phyloP scores from a whole-genome alignment of 23 red algal genomes.

The Chondrus crispus region DNA sequence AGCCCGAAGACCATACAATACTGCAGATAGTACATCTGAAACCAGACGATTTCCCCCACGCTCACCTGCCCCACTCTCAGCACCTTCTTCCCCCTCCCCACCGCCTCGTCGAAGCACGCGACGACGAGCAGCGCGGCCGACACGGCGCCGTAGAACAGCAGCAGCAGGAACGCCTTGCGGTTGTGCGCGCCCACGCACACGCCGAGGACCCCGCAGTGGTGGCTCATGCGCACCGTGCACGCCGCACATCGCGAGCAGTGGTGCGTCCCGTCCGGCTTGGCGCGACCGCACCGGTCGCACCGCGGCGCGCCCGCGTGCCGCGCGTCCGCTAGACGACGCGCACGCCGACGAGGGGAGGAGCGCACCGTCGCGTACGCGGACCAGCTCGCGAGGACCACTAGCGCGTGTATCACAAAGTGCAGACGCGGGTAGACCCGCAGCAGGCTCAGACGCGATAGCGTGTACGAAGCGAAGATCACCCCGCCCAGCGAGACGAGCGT shows the following conservation, averaged over 20 bases:
- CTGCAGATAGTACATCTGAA: slow-evolving; percentile 15
- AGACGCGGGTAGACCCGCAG: no score
- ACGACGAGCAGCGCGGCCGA: neutral
- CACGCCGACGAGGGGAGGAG: no score
- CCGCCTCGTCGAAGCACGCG: neutral
- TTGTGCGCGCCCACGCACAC: slow-evolving; percentile 38
- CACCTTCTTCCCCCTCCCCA: neutral
- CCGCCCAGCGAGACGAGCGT: no score
- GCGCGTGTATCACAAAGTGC: no score
- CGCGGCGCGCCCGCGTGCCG: no score
- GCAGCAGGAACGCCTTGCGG: slow-evolving; percentile 16
- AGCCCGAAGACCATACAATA: neutral
- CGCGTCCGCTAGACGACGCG: no score
- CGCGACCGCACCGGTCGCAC: no score
- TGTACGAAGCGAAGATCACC: no score
- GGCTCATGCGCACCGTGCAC: neutral
- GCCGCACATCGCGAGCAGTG: slow-evolving; percentile 14
- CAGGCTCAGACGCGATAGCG: no score
- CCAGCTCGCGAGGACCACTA: no score
- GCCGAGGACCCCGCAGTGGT: slow-evolving; percentile 33
- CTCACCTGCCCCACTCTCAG: neutral
- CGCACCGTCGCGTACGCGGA: no score
- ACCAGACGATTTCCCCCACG: neutral
- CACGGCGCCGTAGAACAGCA: neutral
- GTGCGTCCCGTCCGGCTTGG: neutral